Percentiles rank a stretch among this genome's conserved stretches.
Evolutionary conservation across 2,329 filamentous ascomycete genomes (phyloP).

Genomic region (Nothomitra cinnamomea): DNA sequence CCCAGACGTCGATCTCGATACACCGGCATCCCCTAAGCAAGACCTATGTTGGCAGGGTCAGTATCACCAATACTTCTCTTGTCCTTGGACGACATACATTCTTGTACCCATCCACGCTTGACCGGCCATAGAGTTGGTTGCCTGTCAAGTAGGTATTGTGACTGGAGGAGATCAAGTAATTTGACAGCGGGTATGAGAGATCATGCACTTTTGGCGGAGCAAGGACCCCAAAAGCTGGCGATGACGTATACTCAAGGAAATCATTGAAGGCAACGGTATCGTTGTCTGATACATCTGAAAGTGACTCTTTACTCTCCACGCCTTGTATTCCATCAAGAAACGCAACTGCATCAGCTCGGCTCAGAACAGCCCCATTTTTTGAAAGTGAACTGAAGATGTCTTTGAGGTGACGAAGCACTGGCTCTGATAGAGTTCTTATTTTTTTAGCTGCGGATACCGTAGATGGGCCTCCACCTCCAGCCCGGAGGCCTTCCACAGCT

Average conservation of each 20-base stretch:
- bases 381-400: not conserved
- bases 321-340: not conserved
- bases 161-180: slow-evolving; percentile 89
- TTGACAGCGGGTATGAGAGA: slow-evolving; percentile 52
- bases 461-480: not conserved
- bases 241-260: slow-evolving; percentile 32
- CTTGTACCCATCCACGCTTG: slow-evolving; percentile 62
- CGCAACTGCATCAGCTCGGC: not conserved
- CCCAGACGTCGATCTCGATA: slow-evolving; percentile 92
- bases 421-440: not conserved
- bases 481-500: not conserved
- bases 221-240: slow-evolving; percentile 28
- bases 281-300: not conserved
- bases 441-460: not conserved
- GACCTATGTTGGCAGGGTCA: slow-evolving; percentile 30
- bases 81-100: slow-evolving; percentile 34
- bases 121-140: slow-evolving; percentile 65
- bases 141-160: slow-evolving; percentile 88
- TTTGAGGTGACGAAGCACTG: slow-evolving; percentile 4
- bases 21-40: slow-evolving; percentile 67
- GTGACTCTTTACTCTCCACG: not conserved
- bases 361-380: not conserved
- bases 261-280: slow-evolving; percentile 18
- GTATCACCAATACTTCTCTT: not conserved
- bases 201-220: slow-evolving; percentile 33